Evolutionary conservation across 495 filamentous ascomycete genomes (phyloP), one percentile per base, ranked within the genome.

Genomic region (Aspergillus saccharolyticus): DNA sequence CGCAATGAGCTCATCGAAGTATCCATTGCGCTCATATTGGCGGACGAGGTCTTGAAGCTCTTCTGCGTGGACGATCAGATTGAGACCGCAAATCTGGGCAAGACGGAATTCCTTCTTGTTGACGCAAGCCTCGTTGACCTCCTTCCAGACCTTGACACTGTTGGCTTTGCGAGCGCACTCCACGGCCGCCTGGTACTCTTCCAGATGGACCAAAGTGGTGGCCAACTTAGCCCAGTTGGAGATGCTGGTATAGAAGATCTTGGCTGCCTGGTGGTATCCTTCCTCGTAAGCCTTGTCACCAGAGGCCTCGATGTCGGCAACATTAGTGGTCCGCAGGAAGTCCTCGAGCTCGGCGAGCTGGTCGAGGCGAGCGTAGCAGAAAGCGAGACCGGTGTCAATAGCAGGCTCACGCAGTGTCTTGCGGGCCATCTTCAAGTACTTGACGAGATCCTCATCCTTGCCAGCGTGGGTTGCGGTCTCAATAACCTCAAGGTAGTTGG

Each of bases 191-290:
- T 99, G 95, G 76, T 99, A 97, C 53, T 99, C 95, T 65, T 88
- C 88, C 8, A 99, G 83, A 71, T 97, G 93, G 19, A 99, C 95
- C 57, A 97, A 78, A 22, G 95, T 97, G 14, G 95, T 97, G 4
- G 95, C 94, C 60, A 99, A 84, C 79, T 97, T 97, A 56, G 95
- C 94, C 95, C 95, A 99, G 80, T 99, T 99, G 33, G 93, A 97
- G 73, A 99, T 96, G 79, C 89, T 97, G 51, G 85, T 89, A 75
- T 86, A 99, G 81, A 99, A 97, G 67, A 97, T 97, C 82, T 99
- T 99, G 57, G 95, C 90, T 21, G 95, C 95, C 75, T 96, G 87
- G 67, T 96, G 90, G 68, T 88, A 89, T 45, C 93, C 93, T 74
- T 97, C 94, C 62, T 85, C 87, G 68, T 96, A 97, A 28, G 95